Percentiles rank a stretch among this genome's conserved stretches.
Conservation (phyloP, 2,329 filamentous ascomycete genomes). For the Venturia oleaginea region DNA sequence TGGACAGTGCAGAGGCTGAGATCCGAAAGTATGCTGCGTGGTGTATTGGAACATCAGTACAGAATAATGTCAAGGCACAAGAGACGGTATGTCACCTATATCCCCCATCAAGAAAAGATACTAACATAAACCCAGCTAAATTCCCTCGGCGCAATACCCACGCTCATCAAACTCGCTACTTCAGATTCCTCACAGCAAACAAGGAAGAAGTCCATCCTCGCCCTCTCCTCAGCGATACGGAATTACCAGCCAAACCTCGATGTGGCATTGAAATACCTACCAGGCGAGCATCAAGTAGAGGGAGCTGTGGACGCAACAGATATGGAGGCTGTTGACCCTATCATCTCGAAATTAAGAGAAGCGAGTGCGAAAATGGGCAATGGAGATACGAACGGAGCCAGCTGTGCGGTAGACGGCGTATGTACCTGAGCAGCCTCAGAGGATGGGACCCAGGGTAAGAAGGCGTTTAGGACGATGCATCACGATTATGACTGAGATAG, state of each 20-base stretch:
- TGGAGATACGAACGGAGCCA: neutral
- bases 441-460: neutral
- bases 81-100: constrained; percentile 46
- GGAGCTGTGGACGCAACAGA: constrained; percentile 67
- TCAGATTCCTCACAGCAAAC: constrained; percentile 54
- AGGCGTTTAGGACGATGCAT: neutral
- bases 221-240: constrained; percentile 73
- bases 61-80: constrained; percentile 86
- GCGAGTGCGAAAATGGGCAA: constrained; percentile 12
- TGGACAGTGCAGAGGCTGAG: constrained; percentile 60
- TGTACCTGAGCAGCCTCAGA: neutral
- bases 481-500: neutral
- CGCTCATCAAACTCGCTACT: constrained; percentile 56
- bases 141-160: constrained; percentile 56
- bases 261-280: constrained; percentile 56
- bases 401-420: neutral
- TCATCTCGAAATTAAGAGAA: constrained; percentile 60
- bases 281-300: constrained; percentile 49
- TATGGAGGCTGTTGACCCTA: constrained; percentile 75
- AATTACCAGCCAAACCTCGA: constrained; percentile 77
- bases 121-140: constrained; percentile 35
- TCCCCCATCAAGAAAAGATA: neutral
- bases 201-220: constrained; percentile 80
- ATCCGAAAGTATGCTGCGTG: constrained; percentile 82
- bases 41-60: constrained; percentile 88